Evolutionary conservation across 352 stramenopile genomes (phyloP), one percentile per base, ranked within the genome.

Genomic region (Phytophthora sp.): DNA sequence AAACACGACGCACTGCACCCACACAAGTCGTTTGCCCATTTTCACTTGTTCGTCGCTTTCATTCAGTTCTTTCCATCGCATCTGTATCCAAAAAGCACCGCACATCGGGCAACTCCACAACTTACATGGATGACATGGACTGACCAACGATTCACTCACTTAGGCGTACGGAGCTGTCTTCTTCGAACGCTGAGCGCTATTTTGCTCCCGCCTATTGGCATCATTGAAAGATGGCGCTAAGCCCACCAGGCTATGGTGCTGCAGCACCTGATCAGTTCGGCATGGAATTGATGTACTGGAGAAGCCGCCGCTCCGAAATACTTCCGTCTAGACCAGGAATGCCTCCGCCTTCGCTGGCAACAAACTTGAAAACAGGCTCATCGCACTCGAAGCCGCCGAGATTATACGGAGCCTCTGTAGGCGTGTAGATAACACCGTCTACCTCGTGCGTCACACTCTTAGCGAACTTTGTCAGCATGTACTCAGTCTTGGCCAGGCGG

Each of bases 281-380:
- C 45, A 93, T 88, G n/a, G 75, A 79, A 63, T 78, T 69, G 63
- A 96, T 87, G 73, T 94, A 94, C 69, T 89, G 71, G 20, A 96
- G 79, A 57, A 96, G 72, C 29, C 82, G 81, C 27, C 70, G 79
- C 71, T 94, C 78, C 18, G 86, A 88, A 52, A 96, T 91, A 47
- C 83, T 94, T 30, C 88, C 88, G 53, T 96, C 88, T 12, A 96
- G 75, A 4, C 86, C 84, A 21, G 86, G 84, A 46, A 94, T 93
- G 3, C 88, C 86, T 27, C 82, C 85, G 7, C 82, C 85, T 79
- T 94, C 87, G 49, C 82, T 91, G n/a, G 84, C 81, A 54, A 96
- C 84, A 70, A 96, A 96, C 73, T 96, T 96, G 71, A 95, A 96
- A 59, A 94, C 83, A 29, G 86, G 86, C 50, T 92, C 88, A 8